Conservation (phyloP, 805 yeast species). For the Candida tibetensis region DNA sequence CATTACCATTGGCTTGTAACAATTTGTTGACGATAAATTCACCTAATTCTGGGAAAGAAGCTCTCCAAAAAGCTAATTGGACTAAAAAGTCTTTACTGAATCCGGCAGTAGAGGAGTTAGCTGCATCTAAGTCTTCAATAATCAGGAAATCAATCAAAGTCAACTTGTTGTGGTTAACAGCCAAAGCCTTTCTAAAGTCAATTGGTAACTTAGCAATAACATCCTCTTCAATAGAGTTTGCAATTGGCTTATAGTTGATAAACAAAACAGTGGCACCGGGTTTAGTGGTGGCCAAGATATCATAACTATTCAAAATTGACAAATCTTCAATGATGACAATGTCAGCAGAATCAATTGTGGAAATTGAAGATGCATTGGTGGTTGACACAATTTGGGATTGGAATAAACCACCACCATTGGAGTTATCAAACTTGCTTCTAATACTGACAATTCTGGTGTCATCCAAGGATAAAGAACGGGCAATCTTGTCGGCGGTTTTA, state of each 20-base stretch:
- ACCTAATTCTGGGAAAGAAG: slow-evolving; percentile 57
- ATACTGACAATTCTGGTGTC: slow-evolving; percentile 49
- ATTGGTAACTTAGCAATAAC: slow-evolving; percentile 52
- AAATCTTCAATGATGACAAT: slow-evolving; percentile 61
- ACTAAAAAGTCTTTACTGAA: slow-evolving; percentile 70
- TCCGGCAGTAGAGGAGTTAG: slow-evolving; percentile 60
- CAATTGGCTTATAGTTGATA: slow-evolving; percentile 32
- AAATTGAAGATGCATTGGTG: slow-evolving; percentile 47
- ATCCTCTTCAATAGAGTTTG: slow-evolving; percentile 44
- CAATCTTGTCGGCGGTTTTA: slow-evolving; percentile 59
- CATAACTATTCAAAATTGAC: slow-evolving; percentile 53
- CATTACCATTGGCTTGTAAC: slow-evolving; percentile 77
- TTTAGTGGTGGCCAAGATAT: slow-evolving; percentile 60
- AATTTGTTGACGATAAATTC: slow-evolving; percentile 73
- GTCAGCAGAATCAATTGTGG: slow-evolving; percentile 55
- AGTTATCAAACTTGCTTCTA: slow-evolving; percentile 70
- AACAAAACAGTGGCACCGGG: slow-evolving; percentile 56
- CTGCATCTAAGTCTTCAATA: slow-evolving; percentile 57
- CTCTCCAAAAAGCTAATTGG: slow-evolving; percentile 80
- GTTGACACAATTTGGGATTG: slow-evolving; percentile 59
- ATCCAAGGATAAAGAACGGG: slow-evolving; percentile 67
- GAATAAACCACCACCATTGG: slow-evolving; percentile 68
- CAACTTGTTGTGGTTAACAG: slow-evolving; percentile 51
- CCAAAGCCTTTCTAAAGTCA: slow-evolving; percentile 50
- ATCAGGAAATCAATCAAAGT: slow-evolving; percentile 59